Evolutionary conservation across 2,329 filamentous ascomycete genomes (phyloP), one percentile per base, ranked within the genome.

Genomic region (Aspergillus floridensis): DNA sequence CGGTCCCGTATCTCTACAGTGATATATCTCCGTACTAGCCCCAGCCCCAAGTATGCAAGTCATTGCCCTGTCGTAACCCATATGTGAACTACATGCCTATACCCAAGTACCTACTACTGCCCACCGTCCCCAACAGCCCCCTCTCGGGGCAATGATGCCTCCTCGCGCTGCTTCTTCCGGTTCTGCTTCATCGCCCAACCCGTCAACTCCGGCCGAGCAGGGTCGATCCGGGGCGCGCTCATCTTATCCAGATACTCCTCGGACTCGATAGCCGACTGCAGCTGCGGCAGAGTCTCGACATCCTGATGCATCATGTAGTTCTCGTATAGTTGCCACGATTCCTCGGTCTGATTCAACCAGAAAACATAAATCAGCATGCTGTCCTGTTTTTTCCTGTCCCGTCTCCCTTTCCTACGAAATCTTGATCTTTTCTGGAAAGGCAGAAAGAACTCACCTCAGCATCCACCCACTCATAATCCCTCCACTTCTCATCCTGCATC

Each of bases 401-500:
- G 22, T 22, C 7, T 22, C 7, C 26, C 26, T 29, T 10, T 29
- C 26, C 7, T 10, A 6, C 26, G 12, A 3, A 4, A 47, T 5
- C 32, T 31, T 22, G 7, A n/a, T n/a, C n/a, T n/a, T n/a, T n/a
- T n/a, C n/a, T n/a, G n/a, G n/a, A n/a, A n/a, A n/a, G n/a, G n/a
- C n/a, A n/a, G n/a, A 10, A 29, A 29, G 10, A 19, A 49, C 69
- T 49, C 66, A 75, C 74, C 70, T 95, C 89, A 74, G 96, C 91
- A 72, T 96, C 91, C 54, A 89, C 83, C 80, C 93, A 97, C 62
- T 86, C 82, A 74, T 96, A 84, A 62, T 82, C 85, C 64, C 86
- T 84, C 95, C 95, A 99, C 58, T 82, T 80, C 73, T 99, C 93
- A 55, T 87, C 84, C 77, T 96, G 90, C 48, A 96, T 92, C 49